Evolutionary conservation across 2,329 filamentous ascomycete species (phyloP), one percentile per base, ranked within the genome.

Genomic region (Aspergillus pseudotamarii): DNA sequence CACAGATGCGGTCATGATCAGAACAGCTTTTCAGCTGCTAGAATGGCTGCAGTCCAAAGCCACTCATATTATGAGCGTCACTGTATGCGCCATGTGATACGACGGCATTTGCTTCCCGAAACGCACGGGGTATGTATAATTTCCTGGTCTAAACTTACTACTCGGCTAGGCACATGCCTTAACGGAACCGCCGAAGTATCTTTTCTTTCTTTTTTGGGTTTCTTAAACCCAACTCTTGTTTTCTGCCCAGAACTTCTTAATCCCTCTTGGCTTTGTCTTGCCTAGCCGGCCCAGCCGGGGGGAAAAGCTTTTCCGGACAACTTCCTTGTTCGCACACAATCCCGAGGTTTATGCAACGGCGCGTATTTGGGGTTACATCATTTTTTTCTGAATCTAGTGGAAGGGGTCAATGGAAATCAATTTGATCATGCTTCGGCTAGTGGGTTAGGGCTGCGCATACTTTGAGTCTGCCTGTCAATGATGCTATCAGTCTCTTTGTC

Each of bases 261-360:
- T 21, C 30, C 34, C 14, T 38, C 51, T 55, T 55, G 51, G 51
- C 51, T 55, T 34, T 36, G 12, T 12, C 10, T 38, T 32, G 51
- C 51, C 51, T 32, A 54, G 34, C 38, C 38, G 38, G 16, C 19
- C 38, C 38, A 41, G 51, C n/a, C 51, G n/a, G 51, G 12, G 21
- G 34, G 6, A 8, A 55, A 55, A 55, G 51, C 51, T 55, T 55
- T 54, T 54, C 51, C 51, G 11, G 11, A 54, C 51, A 32, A 19
- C 38, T 41, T 41, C 34, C 34, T 14, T 36, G 34, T 16, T 36
- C 38, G 38, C 38, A 41, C 38, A 41, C 38, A 41, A 41, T 41
- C 16, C 38, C 38, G 38, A 41, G 38, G 38, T 41, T n/a, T n/a
- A 41, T n/a, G 38, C 14, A n/a, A 41, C 11, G n/a, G 11, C 23